A percentile compares a stretch with the other conserved stretches of the same genome.
phyloP scores from a whole-genome alignment of 495 filamentous ascomycete species.

The Clavariopsis aquatica region DNA sequence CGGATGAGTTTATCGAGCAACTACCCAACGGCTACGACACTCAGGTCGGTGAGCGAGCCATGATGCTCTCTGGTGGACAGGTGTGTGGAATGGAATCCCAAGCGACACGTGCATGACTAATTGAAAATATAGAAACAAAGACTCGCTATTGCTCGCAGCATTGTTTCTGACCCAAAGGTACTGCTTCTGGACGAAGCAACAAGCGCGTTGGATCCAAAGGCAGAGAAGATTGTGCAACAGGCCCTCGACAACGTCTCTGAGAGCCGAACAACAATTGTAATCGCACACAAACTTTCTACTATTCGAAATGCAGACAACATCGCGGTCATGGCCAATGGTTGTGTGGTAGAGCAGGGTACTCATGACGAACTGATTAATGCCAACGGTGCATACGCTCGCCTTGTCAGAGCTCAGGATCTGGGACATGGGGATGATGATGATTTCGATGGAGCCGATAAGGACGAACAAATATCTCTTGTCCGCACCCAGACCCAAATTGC shows the following conservation, averaged over 20 bases:
- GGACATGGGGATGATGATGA: conserved; percentile 16
- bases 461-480: conserved; percentile 11
- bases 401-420: conserved; percentile 32
- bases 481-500: conserved; percentile 17
- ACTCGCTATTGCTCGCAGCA: conserved; percentile 82
- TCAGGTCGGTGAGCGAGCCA: conserved; percentile 91
- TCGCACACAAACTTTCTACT: conserved; percentile 91
- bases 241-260: conserved; percentile 86
- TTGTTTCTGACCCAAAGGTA: conserved; percentile 94
- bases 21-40: conserved; percentile 94
- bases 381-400: conserved; percentile 60
- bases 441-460: neutral
- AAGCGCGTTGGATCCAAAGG: conserved; percentile 89
- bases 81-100: neutral
- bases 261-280: conserved; percentile 91
- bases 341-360: conserved; percentile 82
- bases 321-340: conserved; percentile 83
- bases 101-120: neutral
- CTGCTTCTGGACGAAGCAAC: conserved; percentile 94
- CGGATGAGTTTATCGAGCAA: conserved; percentile 81
- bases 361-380: conserved; percentile 68
- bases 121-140: conserved; percentile 69
- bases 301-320: conserved; percentile 95
- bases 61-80: conserved; percentile 88
- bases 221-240: conserved; percentile 91